Conservation (phyloP, 257 asterid species). For the Henckelia pumila region DNA sequence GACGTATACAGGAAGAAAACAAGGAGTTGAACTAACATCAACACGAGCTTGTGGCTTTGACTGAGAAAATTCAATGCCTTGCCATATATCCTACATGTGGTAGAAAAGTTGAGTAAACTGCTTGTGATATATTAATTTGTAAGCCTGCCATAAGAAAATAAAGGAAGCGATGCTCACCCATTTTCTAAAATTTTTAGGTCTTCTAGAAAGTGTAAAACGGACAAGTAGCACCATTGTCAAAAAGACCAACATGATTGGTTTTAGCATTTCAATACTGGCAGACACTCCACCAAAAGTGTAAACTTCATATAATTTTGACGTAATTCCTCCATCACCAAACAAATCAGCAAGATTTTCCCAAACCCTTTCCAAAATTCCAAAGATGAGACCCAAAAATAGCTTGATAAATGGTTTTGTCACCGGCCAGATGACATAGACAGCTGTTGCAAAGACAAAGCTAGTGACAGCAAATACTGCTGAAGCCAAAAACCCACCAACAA, state of each 20-base stretch:
- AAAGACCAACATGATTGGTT: slow-evolving; percentile 71
- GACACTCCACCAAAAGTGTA: slow-evolving; percentile 78
- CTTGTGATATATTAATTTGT: slow-evolving; percentile 17
- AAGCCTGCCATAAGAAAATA: slow-evolving; percentile 23
- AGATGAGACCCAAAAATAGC: slow-evolving; percentile 55
- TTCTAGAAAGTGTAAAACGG: slow-evolving; percentile 92
- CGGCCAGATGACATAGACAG: slow-evolving; percentile 80
- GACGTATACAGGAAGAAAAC: slow-evolving; percentile 12
- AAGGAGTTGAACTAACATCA: slow-evolving; percentile 63
- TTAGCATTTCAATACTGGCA: slow-evolving; percentile 69
- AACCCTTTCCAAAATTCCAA: slow-evolving; percentile 54
- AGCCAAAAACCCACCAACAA: slow-evolving; percentile 86
- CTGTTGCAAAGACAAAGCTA: slow-evolving; percentile 54
- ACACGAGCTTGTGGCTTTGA: slow-evolving; percentile 99
- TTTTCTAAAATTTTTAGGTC: slow-evolving; percentile 90
- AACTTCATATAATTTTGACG: slow-evolving; percentile 58
- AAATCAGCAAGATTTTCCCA: slow-evolving; percentile 69
- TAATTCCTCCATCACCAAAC: slow-evolving; percentile 65
- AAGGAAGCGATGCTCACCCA: slow-evolving; percentile 63
- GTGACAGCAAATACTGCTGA: slow-evolving; percentile 86
- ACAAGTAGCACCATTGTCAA: slow-evolving; percentile 80
- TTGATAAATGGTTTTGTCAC: slow-evolving; percentile 72
- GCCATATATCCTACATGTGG: slow-evolving; percentile 93
- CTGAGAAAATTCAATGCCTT: slow-evolving; percentile 96
- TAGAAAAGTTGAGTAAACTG: slow-evolving; percentile 25